Conservation (phyloP, 495 filamentous ascomycete genomes). For the Cairneyella variabilis region DNA sequence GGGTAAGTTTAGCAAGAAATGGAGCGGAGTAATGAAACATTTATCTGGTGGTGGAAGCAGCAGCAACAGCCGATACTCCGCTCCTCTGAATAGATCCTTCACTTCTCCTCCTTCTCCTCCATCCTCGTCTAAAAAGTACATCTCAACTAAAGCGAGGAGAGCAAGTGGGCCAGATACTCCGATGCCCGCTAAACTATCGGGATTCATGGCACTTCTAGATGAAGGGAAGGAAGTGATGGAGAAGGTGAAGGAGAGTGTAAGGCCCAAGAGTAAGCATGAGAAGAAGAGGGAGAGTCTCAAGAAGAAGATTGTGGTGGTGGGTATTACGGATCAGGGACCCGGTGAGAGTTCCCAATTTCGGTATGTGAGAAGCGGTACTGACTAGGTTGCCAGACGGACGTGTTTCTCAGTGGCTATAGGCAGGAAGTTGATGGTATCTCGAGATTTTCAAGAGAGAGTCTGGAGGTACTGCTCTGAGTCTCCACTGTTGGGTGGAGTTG, state of each 20-base stretch:
- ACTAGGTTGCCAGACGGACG: constrained; percentile 9
- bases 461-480: neutral
- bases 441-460: neutral
- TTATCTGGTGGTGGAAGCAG: neutral
- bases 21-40: neutral
- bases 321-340: constrained; percentile 15
- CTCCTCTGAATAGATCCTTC: too few relatives aligned
- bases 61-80: too few relatives aligned
- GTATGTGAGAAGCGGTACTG: neutral
- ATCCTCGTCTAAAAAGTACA: neutral
- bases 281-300: constrained; percentile 16
- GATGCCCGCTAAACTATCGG: neutral
- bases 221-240: constrained; percentile 5
- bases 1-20: neutral
- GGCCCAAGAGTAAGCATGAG: constrained; percentile 4
- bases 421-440: neutral
- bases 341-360: neutral
- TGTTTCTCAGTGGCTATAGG: constrained; percentile 8
- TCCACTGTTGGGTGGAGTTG: too few relatives aligned
- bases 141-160: neutral
- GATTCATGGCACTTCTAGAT: neutral
- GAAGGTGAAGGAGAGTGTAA: constrained; percentile 7
- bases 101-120: too few relatives aligned
- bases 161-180: constrained; percentile 2
- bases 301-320: constrained; percentile 18